Conservation (phyloP, 306 rosid species). For the Vigna radiata region DNA sequence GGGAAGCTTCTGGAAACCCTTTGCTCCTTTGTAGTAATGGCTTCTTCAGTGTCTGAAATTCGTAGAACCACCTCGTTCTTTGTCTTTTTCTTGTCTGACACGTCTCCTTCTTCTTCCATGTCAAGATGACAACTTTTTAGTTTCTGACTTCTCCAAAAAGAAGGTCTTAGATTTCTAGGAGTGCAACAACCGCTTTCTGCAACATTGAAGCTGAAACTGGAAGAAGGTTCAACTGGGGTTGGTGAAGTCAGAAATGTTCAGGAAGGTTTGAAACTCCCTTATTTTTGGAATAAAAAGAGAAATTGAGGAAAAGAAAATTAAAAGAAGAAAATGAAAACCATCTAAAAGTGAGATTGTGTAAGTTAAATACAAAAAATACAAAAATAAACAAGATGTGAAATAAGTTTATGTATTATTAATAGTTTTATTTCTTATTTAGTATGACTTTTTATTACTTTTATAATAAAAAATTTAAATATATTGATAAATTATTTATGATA, state of each 20-base stretch:
- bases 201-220: neutral
- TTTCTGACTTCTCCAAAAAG: constrained; percentile 3
- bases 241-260: neutral
- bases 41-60: constrained; percentile 47
- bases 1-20: constrained; percentile 3
- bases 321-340: too few species aligned
- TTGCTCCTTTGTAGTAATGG: neutral
- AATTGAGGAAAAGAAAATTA: too few species aligned
- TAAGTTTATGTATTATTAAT: too few species aligned
- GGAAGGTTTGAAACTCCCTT: constrained; percentile 20
- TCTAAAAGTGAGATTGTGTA: too few species aligned
- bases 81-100: constrained; percentile 52
- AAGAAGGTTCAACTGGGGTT: constrained; percentile 7
- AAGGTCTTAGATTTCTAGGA: neutral
- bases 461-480: too few species aligned
- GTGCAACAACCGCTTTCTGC: neutral
- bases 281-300: too few species aligned
- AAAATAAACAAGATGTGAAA: too few species aligned
- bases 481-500: too few species aligned
- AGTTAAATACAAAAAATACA: too few species aligned
- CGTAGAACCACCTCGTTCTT: constrained; percentile 63
- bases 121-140: neutral
- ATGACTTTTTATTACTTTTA: too few species aligned
- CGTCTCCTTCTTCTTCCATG: constrained; percentile 49
- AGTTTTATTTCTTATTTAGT: too few species aligned